phyloP scores from a whole-genome alignment of 2,329 filamentous ascomycete genomes.

The Allantophomopsis cytisporea region DNA sequence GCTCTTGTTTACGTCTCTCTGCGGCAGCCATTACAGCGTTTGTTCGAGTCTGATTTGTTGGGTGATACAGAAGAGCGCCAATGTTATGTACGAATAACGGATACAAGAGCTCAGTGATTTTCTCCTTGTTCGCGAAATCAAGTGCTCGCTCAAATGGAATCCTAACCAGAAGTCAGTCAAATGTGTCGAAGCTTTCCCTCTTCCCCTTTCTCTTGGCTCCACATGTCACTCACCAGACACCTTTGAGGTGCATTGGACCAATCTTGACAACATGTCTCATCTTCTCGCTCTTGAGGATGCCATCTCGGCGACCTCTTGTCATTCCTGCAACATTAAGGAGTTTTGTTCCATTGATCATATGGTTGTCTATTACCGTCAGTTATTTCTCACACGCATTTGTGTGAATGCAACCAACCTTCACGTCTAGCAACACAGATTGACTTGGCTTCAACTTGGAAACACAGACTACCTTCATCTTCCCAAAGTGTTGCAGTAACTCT shows the following conservation, averaged over 20 bases:
- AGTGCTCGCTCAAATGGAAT: conserved; percentile 96
- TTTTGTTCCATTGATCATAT: conserved; percentile 99
- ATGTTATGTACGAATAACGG: conserved; percentile 98
- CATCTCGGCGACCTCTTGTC: conserved; percentile 89
- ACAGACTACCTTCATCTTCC: conserved; percentile 96
- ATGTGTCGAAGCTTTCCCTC: background rate
- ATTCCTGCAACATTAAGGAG: conserved; percentile 94
- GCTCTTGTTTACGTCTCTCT: conserved; percentile 62
- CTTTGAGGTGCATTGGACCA: conserved; percentile 96
- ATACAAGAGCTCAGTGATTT: conserved; percentile 91
- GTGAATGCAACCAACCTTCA: conserved; percentile 50
- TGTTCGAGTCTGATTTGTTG: conserved; percentile 70
- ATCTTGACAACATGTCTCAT: conserved; percentile 96
- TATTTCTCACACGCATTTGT: no score
- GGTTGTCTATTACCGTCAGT: conserved; percentile 53
- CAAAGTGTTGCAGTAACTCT: conserved; percentile 91
- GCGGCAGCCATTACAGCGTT: conserved; percentile 80
- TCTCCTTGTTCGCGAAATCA: conserved; percentile 98
- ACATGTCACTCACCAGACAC: conserved; percentile 65
- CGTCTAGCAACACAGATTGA: conserved; percentile 90
- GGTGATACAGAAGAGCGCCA: conserved; percentile 83
- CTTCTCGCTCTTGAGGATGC: conserved; percentile 96
- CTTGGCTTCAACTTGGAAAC: conserved; percentile 93
- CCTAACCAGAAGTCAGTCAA: conserved; percentile 33
- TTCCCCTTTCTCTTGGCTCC: no score